phyloP scores from a whole-genome alignment of 2,329 filamentous ascomycete genomes.

The Talaromyces amestolkiae region DNA sequence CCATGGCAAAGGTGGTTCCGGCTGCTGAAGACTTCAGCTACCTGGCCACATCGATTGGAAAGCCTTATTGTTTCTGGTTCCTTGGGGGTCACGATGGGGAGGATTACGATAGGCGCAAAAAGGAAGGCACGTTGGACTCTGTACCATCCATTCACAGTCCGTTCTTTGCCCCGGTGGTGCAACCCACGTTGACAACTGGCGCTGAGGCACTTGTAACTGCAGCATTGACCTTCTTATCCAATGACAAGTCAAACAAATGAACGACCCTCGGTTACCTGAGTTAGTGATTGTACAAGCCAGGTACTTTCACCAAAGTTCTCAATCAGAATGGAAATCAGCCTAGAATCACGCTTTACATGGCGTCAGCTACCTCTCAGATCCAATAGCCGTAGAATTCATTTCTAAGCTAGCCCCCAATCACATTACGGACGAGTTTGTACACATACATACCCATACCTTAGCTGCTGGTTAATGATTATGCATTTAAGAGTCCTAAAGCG shows the following conservation, averaged over 20 bases:
- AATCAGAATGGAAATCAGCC: neutral
- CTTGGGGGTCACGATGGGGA: constrained; percentile 1
- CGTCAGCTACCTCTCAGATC: neutral
- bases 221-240: neutral
- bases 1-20: neutral
- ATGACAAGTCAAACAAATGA: neutral
- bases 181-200: neutral
- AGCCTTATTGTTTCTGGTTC: constrained; percentile 1
- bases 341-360: neutral
- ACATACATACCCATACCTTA: neutral
- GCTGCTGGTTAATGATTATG: neutral
- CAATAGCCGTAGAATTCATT: neutral
- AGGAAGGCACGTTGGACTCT: neutral
- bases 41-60: neutral
- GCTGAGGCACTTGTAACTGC: neutral
- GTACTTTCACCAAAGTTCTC: neutral
- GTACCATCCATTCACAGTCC: neutral
- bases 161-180: neutral
- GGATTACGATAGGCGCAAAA: neutral
- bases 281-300: neutral
- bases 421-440: neutral
- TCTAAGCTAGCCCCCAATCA: neutral
- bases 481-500: neutral
- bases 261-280: neutral
- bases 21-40: neutral